Evolutionary conservation across 2,329 filamentous ascomycete genomes (phyloP), one percentile per base, ranked within the genome.

Genomic region (Capronia coronata): DNA sequence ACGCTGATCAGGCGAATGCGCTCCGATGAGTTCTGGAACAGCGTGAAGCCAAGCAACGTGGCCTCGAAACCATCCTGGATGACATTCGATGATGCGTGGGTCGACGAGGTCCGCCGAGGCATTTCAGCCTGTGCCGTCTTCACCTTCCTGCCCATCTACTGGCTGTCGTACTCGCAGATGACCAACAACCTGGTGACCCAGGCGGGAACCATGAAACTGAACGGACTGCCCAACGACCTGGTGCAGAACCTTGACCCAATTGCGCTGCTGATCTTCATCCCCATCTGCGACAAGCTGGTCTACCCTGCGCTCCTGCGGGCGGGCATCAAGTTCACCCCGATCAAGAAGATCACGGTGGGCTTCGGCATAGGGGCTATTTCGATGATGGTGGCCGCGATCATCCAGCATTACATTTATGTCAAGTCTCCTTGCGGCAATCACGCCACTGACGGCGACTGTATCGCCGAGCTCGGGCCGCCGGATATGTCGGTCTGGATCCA

Each of bases 51-150:
- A 2, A 72, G 87, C 5, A 70, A 86, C 16, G 70, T 75, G 30
- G 66, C 65, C 1, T 64, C 73, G 55, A 80, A 81, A 47, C 85
- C 85, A 0, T 34, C 48, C 0, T 90, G 84, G 84, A 89, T 90
- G 83, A 86, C 82, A 0, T 89, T 89, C 59, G 86, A 91, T 54
- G 87, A 91, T 59, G 79, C 80, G 44, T 91, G 86, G 85, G 86
- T 91, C 23, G 85, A 88, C 63, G 83, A 89, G 63, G 80, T 89
- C 43, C 74, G 75, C 44, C 82, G 85, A 67, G 85, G 84, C 52
- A 71, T 86, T 50, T 73, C 76, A 60, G 83, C 83, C 48, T 86
- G 83, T 71, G 75, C 78, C 56, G 83, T 87, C 48, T 57, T 86
- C 67, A 68, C 77, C 52, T 77, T 73, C 66, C 77, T 70, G 49